Evolutionary conservation across 768 basidiomycete species (phyloP).

Genomic region (Phylloporus sp.): DNA sequence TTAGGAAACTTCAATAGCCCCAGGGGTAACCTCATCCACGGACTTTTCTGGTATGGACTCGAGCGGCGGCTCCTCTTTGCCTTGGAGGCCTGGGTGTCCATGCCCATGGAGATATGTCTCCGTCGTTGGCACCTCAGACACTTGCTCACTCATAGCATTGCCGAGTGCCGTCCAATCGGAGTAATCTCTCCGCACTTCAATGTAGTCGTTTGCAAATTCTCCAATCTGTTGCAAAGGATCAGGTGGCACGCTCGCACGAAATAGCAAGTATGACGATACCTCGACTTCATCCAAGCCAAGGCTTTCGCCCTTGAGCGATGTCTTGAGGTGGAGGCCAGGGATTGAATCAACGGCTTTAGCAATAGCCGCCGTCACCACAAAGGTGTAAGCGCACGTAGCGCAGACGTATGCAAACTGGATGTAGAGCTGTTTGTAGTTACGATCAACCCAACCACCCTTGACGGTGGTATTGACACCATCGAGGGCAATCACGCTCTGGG

Average conservation of each 20-base stretch:
- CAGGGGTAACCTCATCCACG: not conserved
- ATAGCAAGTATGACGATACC: slow-evolving; percentile 34
- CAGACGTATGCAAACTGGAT: slow-evolving; percentile 66
- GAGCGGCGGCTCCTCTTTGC: slow-evolving; percentile 13
- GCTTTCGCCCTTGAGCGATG: slow-evolving; percentile 50
- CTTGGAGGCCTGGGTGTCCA: slow-evolving; percentile 31
- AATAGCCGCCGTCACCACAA: slow-evolving; percentile 56
- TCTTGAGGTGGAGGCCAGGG: slow-evolving; percentile 53
- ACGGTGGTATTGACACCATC: slow-evolving; percentile 59
- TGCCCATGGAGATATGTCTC: slow-evolving; percentile 29
- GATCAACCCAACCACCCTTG: slow-evolving; percentile 68
- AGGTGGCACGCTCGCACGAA: not conserved
- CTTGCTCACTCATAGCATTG: slow-evolving; percentile 7
- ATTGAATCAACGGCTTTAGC: slow-evolving; percentile 52
- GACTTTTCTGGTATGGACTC: slow-evolving; percentile 17
- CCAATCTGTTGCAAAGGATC: slow-evolving; percentile 42
- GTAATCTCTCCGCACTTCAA: slow-evolving; percentile 64
- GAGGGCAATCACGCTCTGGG: slow-evolving; percentile 53
- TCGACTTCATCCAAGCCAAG: slow-evolving; percentile 70
- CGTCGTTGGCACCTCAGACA: slow-evolving; percentile 4
- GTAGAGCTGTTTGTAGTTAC: slow-evolving; percentile 74
- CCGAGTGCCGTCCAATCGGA: slow-evolving; percentile 43
- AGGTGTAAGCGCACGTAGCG: slow-evolving; percentile 54
- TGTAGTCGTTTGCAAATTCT: slow-evolving; percentile 65
- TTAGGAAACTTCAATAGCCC: not conserved